A percentile compares a stretch with the other conserved stretches of the same genome.
Conservation (phyloP, 768 basidiomycete species). For the Leccinum variicolor region DNA sequence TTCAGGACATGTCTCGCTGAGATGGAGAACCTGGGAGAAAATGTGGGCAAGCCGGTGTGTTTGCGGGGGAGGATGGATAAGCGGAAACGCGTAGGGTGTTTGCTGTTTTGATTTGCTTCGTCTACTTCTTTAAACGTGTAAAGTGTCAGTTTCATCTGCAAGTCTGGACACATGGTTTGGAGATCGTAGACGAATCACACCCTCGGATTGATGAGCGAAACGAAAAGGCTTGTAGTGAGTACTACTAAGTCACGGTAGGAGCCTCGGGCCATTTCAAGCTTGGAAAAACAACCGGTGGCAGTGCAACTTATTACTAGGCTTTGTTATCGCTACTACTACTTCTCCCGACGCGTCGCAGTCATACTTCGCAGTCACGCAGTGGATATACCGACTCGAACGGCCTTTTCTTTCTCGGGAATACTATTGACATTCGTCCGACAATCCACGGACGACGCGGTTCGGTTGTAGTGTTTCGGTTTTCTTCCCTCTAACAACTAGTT, state of each 20-base stretch:
- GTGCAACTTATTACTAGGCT: background rate
- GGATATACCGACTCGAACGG: too few relatives aligned
- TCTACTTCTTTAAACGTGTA: background rate
- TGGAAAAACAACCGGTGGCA: background rate
- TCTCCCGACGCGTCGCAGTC: too few relatives aligned
- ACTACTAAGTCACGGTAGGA: too few relatives aligned
- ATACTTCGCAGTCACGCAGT: too few relatives aligned
- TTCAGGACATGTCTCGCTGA: constrained; percentile 35
- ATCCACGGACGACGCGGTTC: background rate
- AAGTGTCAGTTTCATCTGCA: background rate
- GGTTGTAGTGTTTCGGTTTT: background rate
- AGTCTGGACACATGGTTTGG: constrained; percentile 12
- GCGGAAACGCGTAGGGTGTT: constrained; percentile 13
- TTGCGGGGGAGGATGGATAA: constrained; percentile 66
- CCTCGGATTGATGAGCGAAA: constrained; percentile 46
- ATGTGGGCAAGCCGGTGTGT: constrained; percentile 60
- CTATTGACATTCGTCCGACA: background rate
- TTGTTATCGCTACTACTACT: too few relatives aligned
- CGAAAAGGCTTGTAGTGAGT: too few relatives aligned
- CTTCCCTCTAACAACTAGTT: background rate
- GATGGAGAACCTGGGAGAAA: constrained; percentile 64
- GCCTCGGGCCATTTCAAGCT: too few relatives aligned
- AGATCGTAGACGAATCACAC: constrained; percentile 55
- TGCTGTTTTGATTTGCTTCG: background rate
- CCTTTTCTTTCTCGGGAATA: background rate